These are phyloP conservation scores for Chlamydomonas urium DNA, from an alignment of 139 green algal genomes.

Conservation along the genomic window DNA sequence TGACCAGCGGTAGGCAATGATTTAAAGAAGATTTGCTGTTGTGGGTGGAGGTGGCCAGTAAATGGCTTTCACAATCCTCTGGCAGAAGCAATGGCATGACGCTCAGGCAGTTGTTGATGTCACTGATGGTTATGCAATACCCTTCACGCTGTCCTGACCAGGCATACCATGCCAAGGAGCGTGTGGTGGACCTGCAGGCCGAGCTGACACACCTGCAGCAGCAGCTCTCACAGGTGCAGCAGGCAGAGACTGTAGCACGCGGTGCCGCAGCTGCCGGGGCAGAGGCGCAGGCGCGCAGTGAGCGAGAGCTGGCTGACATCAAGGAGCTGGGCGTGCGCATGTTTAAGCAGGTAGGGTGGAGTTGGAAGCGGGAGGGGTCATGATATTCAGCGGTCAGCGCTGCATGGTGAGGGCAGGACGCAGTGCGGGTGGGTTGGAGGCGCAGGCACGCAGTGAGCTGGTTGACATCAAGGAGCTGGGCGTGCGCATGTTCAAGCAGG, in stretches of 20 bases:
- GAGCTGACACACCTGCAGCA: constrained; percentile 2
- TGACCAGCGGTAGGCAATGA: no score
- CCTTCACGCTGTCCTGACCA: no score
- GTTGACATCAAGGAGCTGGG: constrained; percentile 25
- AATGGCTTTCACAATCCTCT: no score
- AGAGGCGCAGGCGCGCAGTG: neutral
- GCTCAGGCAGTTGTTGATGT: no score
- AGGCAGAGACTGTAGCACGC: neutral
- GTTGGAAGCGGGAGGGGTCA: no score
- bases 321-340: constrained; percentile 28
- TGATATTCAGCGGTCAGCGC: neutral
- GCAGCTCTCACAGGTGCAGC: neutral
- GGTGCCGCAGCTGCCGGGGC: neutral
- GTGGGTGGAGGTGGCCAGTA: no score
- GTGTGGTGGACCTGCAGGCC: constrained; percentile 49
- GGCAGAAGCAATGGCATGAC: no score
- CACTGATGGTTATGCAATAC: no score
- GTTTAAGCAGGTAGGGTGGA: constrained; percentile 28
- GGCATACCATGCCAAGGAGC: constrained; percentile 14
- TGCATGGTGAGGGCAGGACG: neutral
- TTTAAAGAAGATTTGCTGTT: no score
- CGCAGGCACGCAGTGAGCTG: neutral
- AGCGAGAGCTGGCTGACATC: constrained; percentile 5
- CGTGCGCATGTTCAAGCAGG: constrained; percentile 30
- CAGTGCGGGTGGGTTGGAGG: neutral